These are phyloP conservation scores for Neurospora tetrasperma DNA, from an alignment of 495 filamentous ascomycete species.

Conservation along the genomic window DNA sequence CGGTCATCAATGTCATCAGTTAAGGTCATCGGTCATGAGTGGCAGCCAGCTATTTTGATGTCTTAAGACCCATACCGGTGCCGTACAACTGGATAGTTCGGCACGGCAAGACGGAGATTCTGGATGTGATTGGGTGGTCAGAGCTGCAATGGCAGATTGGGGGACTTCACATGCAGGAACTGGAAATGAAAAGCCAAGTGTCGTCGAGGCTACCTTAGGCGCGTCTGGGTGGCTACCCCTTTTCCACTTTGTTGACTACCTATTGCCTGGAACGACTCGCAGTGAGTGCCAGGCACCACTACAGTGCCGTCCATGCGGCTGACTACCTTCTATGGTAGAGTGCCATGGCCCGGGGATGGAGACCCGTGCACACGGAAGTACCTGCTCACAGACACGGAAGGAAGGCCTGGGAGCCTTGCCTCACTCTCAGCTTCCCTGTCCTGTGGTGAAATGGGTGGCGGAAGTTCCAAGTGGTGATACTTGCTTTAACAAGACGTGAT, in stretches of 20 bases:
- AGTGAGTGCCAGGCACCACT: background rate
- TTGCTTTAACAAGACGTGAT: background rate
- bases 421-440: background rate
- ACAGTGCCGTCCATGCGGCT: background rate
- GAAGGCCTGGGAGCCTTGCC: background rate
- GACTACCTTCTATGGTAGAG: background rate
- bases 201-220: constrained; percentile 1
- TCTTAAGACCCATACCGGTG: constrained; percentile 1
- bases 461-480: background rate
- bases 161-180: constrained; percentile 23
- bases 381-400: background rate
- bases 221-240: constrained; percentile 11
- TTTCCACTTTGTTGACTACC: constrained; percentile 7
- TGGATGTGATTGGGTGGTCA: constrained; percentile 13
- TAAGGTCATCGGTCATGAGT: background rate
- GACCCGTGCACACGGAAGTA: background rate
- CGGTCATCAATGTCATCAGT: background rate
- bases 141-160: constrained; percentile 5
- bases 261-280: background rate
- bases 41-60: constrained; percentile 5
- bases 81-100: background rate
- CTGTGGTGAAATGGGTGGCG: background rate
- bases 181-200: constrained; percentile 20
- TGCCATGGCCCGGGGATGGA: background rate
- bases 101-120: background rate